These are phyloP conservation scores for Umbelopsis isabellina DNA, from an alignment of 192 early-diverging fungal species.

Conservation along the genomic window DNA sequence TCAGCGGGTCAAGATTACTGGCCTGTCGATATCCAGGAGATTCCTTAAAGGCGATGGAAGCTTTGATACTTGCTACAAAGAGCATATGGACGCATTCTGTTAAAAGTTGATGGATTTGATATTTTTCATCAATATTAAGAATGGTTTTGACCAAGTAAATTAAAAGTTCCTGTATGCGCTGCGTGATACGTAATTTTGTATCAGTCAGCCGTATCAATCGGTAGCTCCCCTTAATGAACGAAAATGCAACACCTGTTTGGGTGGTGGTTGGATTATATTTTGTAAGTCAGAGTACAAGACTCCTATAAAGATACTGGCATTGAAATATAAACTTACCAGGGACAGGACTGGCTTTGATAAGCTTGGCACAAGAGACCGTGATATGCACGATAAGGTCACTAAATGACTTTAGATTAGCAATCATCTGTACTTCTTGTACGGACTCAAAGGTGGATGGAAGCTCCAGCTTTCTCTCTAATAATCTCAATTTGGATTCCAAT, in stretches of 20 bases:
- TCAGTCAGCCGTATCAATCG: not conserved
- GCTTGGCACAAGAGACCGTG: conserved; percentile 50
- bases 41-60: conserved; percentile 58
- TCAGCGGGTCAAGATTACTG: not conserved
- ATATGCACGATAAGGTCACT: conserved; percentile 45
- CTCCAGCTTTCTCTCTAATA: conserved; percentile 7
- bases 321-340: conserved; percentile 35
- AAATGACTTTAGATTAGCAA: conserved; percentile 2
- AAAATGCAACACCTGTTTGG: not conserved
- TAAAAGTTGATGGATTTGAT: conserved; percentile 55
- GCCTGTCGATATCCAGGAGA: conserved; percentile 45
- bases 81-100: conserved; percentile 51
- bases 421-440: not conserved
- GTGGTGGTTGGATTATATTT: not conserved
- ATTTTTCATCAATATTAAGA: conserved; percentile 56
- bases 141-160: conserved; percentile 48
- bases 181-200: conserved; percentile 12
- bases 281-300: not conserved
- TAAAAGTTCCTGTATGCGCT: conserved; percentile 43
- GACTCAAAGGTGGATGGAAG: conserved; percentile 3
- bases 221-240: conserved; percentile 5
- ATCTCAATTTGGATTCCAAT: conserved; percentile 16
- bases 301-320: not conserved
- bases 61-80: conserved; percentile 53
- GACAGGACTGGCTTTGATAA: conserved; percentile 58